Conservation (phyloP, 2,329 filamentous ascomycete species). For the Amauroascus niger region DNA sequence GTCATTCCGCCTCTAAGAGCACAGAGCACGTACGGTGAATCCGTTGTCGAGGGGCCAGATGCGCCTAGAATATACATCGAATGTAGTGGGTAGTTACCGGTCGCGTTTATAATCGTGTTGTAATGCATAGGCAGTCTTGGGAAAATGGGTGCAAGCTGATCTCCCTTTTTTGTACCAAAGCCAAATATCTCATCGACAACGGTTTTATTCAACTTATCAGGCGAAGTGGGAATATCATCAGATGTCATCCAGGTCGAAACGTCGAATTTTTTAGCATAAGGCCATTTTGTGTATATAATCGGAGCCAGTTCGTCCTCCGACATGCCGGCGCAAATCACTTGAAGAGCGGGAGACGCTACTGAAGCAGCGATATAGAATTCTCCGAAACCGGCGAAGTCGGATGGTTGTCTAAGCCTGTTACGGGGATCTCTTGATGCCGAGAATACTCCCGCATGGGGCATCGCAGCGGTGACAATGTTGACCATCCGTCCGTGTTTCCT, state of each 20-base stretch:
- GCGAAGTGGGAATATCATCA: conserved; percentile 26
- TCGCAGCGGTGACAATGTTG: conserved; percentile 67
- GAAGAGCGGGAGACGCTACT: conserved; percentile 59
- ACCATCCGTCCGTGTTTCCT: conserved; percentile 48
- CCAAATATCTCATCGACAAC: conserved; percentile 60
- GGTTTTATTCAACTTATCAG: conserved; percentile 47
- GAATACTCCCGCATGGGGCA: conserved; percentile 64
- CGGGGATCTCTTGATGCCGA: conserved; percentile 50
- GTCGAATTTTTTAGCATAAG: conserved; percentile 26
- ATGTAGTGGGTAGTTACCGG: conserved; percentile 33
- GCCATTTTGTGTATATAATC: conserved; percentile 56
- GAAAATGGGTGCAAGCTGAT: conserved; percentile 47
- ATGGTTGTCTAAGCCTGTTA: conserved; percentile 62
- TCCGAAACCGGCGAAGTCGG: conserved; percentile 54
- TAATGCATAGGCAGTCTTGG: conserved; percentile 47
- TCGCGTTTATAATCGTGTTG: conserved; percentile 56
- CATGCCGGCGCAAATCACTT: conserved; percentile 64
- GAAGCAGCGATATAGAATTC: conserved; percentile 59
- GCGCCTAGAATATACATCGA: conserved; percentile 60
- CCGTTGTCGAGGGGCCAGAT: conserved; percentile 23
- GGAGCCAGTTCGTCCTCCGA: conserved; percentile 50
- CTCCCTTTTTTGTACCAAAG: conserved; percentile 50
- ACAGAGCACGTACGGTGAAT: conserved; percentile 55
- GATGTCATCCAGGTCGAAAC: conserved; percentile 23
- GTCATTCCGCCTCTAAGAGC: conserved; percentile 55